Evolutionary conservation across 2,329 filamentous ascomycete genomes (phyloP).

Genomic region (Neocucurbitaria cava): DNA sequence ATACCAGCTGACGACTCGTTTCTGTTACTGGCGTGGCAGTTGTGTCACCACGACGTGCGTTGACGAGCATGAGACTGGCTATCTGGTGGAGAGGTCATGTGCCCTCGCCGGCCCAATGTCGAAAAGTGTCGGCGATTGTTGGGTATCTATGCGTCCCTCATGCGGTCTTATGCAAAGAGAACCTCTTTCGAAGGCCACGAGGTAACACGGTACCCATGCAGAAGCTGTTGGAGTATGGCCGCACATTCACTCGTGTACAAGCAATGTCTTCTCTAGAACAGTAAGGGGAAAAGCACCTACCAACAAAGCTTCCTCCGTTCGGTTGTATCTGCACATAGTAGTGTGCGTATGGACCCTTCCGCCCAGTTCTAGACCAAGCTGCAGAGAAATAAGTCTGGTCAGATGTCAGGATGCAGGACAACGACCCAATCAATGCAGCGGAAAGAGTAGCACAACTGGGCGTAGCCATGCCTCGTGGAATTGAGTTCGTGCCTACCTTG

Average conservation of each 20-base stretch:
- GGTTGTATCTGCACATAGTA: conserved; percentile 90
- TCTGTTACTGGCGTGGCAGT: conserved; percentile 6
- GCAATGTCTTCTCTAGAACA: neutral
- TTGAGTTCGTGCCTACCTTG: conserved; percentile 65
- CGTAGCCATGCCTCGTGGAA: neutral
- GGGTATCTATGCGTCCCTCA: conserved; percentile 10
- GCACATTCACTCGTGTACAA: conserved; percentile 3
- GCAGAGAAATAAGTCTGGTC: conserved; percentile 78
- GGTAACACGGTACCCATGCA: neutral
- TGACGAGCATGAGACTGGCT: conserved; percentile 5
- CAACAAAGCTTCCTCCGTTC: conserved; percentile 69
- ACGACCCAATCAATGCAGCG: neutral
- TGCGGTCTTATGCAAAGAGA: conserved; percentile 5
- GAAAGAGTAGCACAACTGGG: neutral
- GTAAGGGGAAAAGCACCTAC: conserved; percentile 54
- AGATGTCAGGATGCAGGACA: conserved; percentile 26
- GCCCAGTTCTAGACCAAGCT: conserved; percentile 85
- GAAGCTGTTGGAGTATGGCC: neutral
- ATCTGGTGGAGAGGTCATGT: conserved; percentile 1
- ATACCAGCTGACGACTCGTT: neutral
- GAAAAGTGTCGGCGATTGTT: conserved; percentile 6
- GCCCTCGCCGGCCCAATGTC: neutral
- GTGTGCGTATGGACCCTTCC: conserved; percentile 70
- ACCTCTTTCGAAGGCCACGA: conserved; percentile 3
- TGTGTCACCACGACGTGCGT: conserved; percentile 6